Evolutionary conservation across 305 asterid genomes (phyloP), one percentile per base, ranked within the genome.

Genomic region (Fraxinus velutina): DNA sequence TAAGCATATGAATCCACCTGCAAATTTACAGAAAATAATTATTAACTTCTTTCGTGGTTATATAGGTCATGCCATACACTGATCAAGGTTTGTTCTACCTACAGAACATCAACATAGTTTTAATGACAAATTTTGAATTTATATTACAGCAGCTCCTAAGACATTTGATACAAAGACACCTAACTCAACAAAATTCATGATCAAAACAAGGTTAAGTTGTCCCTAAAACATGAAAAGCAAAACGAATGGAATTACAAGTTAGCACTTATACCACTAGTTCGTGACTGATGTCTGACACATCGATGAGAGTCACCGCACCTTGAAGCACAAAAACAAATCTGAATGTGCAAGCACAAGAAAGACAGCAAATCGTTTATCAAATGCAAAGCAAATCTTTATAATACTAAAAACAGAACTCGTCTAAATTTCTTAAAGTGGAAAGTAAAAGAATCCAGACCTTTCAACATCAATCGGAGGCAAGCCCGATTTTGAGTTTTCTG

Each of bases 1-100:
- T 94, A 96, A 79, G 96, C 98, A 83, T 91, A 94, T 5, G 96
- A 94, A 84, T 93, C 98, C 89, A 93, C 98, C 98, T 96, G 87
- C 86, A 89, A 83, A 62, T 36, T 84, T 68, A 72, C 62, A 77
- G 1, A 19, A 22, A 84, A 13, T 5, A 37, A 9, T 42, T 15
- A 79, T 79, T 17, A 10, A 83, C 50, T 74, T 44, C 70, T 37
- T 77, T 39, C 57, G 8, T 77, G 30, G 37, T 39, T 78, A 52
- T 68, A 79, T 21, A 60, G 34, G 34, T 36, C 29, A 27, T 79
- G 32, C 24, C 15, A 17, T 30, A 64, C 52, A 32, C 12, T 36
- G 9, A 15, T 75, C 4, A 36, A 73, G 33, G 44, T 42, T 50
- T 57, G 73, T 29, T 78, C 50, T 52, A 68, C 75, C 17, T 13